Evolutionary conservation across 164 flowering plant genomes (phyloP).

Genomic region (Platanus orientalis): DNA sequence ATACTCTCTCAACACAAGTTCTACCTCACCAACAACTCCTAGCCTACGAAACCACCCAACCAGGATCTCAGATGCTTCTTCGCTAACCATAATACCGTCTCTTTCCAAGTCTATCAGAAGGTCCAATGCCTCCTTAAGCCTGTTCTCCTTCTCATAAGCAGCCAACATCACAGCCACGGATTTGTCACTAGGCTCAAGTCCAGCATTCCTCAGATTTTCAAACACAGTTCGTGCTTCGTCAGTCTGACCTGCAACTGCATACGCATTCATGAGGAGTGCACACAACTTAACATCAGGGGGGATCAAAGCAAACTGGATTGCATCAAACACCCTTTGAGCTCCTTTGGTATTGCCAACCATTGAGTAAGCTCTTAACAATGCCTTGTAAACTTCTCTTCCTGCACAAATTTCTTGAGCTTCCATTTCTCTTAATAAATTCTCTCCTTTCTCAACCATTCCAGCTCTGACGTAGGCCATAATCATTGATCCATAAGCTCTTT

Average conservation of each 20-base stretch:
- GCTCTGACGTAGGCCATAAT: conserved; percentile 87
- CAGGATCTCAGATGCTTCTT: conserved; percentile 60
- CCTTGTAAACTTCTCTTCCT: conserved; percentile 81
- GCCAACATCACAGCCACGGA: conserved; percentile 62
- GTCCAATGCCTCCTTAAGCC: conserved; percentile 51
- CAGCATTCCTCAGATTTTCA: conserved; percentile 64
- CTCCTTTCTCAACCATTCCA: conserved; percentile 57
- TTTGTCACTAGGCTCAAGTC: conserved; percentile 68
- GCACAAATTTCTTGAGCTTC: conserved; percentile 56
- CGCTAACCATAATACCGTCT: conserved; percentile 51
- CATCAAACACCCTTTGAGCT: conserved; percentile 78
- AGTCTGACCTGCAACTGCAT: conserved; percentile 49
- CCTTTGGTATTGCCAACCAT: conserved; percentile 55
- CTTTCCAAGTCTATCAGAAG: conserved; percentile 63
- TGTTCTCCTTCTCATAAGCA: conserved; percentile 66
- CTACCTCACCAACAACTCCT: conserved; percentile 76
- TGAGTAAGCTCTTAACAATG: conserved; percentile 82
- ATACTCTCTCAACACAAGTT: conserved; percentile 56
- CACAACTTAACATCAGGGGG: conserved; percentile 64
- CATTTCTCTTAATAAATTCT: conserved; percentile 66
- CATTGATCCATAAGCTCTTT: conserved; percentile 80
- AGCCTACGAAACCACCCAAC: conserved; percentile 66
- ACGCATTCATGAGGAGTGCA: conserved; percentile 85
- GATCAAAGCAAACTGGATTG: conserved; percentile 70
- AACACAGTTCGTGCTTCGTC: conserved; percentile 53